These are phyloP conservation scores for Fusarium sp. DNA, from an alignment of 2,329 filamentous ascomycete species.

Conservation along the genomic window DNA sequence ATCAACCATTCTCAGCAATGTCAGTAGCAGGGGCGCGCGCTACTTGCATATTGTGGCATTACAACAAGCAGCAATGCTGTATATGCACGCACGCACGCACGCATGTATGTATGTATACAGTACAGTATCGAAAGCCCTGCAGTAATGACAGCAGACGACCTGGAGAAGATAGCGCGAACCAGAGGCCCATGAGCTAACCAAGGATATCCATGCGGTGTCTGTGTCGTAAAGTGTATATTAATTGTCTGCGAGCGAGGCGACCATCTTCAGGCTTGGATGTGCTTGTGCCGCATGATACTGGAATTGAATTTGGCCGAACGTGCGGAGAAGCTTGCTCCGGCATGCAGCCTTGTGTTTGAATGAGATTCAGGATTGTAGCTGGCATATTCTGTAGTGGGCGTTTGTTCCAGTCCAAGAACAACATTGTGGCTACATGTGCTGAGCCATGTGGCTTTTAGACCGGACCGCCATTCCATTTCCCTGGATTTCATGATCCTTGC, in stretches of 20 bases:
- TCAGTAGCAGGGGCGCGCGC: constrained; percentile 23
- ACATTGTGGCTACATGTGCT: constrained; percentile 22
- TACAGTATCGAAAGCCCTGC: constrained; percentile 27
- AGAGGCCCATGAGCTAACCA: constrained; percentile 20
- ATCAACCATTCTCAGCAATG: constrained; percentile 31
- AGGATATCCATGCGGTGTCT: constrained; percentile 29
- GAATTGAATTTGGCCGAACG: constrained; percentile 40
- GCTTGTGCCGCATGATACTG: constrained; percentile 31
- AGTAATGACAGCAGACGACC: constrained; percentile 35
- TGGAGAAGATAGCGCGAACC: constrained; percentile 41
- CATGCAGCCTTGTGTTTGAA: constrained; percentile 36
- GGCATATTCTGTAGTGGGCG: constrained; percentile 13
- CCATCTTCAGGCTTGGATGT: constrained; percentile 32
- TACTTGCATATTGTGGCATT: constrained; percentile 20
- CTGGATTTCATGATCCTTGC: constrained; percentile 31
- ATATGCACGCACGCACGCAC: constrained; percentile 4
- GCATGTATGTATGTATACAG: constrained; percentile 1
- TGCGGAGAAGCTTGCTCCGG: constrained; percentile 43
- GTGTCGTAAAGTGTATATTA: constrained; percentile 16
- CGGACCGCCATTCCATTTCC: constrained; percentile 16
- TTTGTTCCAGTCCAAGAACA: neutral
- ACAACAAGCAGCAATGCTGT: constrained; percentile 9
- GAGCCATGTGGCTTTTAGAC: constrained; percentile 39
- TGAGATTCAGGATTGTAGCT: constrained; percentile 35
- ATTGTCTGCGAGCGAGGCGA: constrained; percentile 22